Evolutionary conservation across 148 eudicot genomes (phyloP), one percentile per base, ranked within the genome.

Genomic region (Tetragonia tetragonoides): DNA sequence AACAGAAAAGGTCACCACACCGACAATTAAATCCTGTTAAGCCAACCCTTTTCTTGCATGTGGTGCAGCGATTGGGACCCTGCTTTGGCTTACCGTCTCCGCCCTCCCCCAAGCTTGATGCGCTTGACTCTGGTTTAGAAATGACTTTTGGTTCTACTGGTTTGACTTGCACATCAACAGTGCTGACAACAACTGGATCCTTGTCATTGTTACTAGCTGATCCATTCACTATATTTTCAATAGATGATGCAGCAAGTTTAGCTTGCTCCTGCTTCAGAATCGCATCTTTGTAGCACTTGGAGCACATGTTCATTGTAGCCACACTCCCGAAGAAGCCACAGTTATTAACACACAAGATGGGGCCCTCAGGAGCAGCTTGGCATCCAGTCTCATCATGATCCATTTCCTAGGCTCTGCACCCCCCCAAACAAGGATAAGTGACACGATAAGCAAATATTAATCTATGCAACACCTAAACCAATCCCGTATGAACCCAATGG

Each of bases 261-360:
- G 90, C 90, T 69, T 92, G 92, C 75, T 92, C 94, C 80, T 90
- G 83, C 74, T 92, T 90, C 73, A 90, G 81, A 17, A 83, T 64
- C 40, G 84, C 53, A 59, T 93, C 93, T 74, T 87, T 89, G 91
- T 90, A 87, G 83, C 97, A 93, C 82, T 93, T 93, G 79, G 97
- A 93, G 74, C 97, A 93, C 90, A 93, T 87, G 78, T 90, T 90
- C 91, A 89, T 87, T 56, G 92, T 93, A 4, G 89, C 90, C 6
- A 88, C 88, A 71, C 95, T 88, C 38, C 97, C 97, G 37, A 93
- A 93, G 78, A 93, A 93, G 83, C 97, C 97, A 69, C 97, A 93
- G 86, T 88, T 90, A 82, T 93, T 93, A 53, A 87, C 37, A 72
- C 92, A 89, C 77, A 89, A 66, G 77, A 84, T 81, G 60, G 92